A percentile compares a stretch with the other conserved stretches of the same genome.
phyloP scores from a whole-genome alignment of 257 asterid species.

The Asclepias syriaca region DNA sequence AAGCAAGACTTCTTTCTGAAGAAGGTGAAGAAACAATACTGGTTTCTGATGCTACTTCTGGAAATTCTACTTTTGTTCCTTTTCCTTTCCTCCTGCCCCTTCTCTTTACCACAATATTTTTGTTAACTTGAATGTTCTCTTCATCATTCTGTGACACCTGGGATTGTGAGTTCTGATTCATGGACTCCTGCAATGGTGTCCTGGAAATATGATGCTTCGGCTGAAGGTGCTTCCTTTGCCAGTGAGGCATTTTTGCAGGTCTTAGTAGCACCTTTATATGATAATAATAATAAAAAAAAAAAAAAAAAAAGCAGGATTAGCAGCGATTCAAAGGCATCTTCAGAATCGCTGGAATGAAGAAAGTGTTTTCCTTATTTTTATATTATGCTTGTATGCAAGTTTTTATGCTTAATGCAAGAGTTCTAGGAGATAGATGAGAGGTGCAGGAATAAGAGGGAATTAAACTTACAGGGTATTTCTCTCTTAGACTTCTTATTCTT shows the following conservation, averaged over 20 bases:
- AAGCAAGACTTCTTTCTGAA: constrained; percentile 22
- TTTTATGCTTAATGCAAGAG: constrained; percentile 18
- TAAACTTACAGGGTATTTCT: constrained; percentile 13
- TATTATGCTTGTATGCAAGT: constrained; percentile 5
- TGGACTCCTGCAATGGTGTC: constrained; percentile 30
- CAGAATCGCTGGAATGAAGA: neutral
- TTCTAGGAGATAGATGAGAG: constrained; percentile 15
- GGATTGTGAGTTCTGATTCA: constrained; percentile 29
- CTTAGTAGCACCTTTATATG: constrained; percentile 20
- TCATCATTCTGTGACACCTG: constrained; percentile 12
- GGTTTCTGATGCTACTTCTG: constrained; percentile 16
- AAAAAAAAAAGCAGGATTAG: constrained; percentile 8
- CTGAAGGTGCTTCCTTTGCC: constrained; percentile 28
- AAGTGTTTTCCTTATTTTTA: neutral
- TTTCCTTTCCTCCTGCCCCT: constrained; percentile 30
- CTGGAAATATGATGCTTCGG: constrained; percentile 26
- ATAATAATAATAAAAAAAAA: neutral
- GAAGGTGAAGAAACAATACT: constrained; percentile 15
- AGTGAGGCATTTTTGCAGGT: constrained; percentile 27
- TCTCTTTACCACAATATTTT: constrained; percentile 21
- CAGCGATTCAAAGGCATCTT: neutral
- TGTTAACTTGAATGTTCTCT: constrained; percentile 13
- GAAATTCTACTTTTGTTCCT: constrained; percentile 18
- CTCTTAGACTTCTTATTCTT: constrained; percentile 4
- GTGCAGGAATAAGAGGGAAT: constrained; percentile 20